Conservation (phyloP, 208 protist genomes). For the Trypanosoma theileri region DNA sequence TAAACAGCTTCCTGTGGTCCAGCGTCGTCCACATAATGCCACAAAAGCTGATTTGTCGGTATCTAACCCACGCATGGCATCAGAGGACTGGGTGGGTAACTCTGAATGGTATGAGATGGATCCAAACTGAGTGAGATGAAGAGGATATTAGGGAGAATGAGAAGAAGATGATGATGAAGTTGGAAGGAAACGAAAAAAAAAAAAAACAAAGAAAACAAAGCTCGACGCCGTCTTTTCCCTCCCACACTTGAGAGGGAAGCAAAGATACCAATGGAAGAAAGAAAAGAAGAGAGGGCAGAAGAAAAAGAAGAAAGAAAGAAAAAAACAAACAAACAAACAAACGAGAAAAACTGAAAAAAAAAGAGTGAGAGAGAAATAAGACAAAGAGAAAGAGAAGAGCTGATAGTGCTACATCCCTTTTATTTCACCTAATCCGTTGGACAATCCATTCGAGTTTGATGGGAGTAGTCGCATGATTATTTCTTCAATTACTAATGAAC, state of each 20-base stretch:
- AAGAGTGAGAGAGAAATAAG: neutral
- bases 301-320: neutral
- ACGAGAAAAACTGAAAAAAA: neutral
- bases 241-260: neutral
- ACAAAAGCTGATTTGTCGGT: constrained; percentile 43
- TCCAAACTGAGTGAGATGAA: constrained; percentile 13
- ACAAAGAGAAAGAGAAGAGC: neutral
- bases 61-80: constrained; percentile 32
- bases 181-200: constrained; percentile 2
- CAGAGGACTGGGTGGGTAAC: constrained; percentile 42
- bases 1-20: constrained; percentile 44
- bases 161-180: constrained; percentile 4
- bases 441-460: neutral
- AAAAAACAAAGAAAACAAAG: too few species aligned
- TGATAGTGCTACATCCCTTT: constrained; percentile 10
- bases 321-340: neutral
- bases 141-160: constrained; percentile 17
- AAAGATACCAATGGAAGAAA: neutral
- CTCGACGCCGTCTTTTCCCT: too few species aligned
- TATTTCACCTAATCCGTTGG: constrained; percentile 20
- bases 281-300: neutral
- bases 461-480: neutral
- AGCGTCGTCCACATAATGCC: constrained; percentile 52
- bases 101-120: constrained; percentile 39
- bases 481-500: neutral